Conservation (phyloP, 352 stramenopile genomes). For the Globisporangium viniferum region DNA sequence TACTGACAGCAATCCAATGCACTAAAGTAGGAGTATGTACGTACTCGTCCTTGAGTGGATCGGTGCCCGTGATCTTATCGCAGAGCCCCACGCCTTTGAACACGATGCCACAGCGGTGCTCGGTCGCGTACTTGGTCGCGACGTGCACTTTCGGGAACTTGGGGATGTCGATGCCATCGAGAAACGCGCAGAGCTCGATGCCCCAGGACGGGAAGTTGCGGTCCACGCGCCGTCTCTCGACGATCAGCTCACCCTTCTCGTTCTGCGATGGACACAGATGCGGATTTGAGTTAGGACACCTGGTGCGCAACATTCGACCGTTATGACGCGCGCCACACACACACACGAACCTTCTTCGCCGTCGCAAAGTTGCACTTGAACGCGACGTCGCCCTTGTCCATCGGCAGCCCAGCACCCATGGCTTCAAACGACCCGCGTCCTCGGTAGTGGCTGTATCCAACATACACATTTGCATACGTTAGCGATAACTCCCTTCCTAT, state of each 20-base stretch:
- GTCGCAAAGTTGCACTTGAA: constrained; percentile 91
- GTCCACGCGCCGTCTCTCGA: constrained; percentile 74
- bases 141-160: constrained; percentile 65
- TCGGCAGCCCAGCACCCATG: constrained; percentile 80
- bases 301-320: too few species aligned
- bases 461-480: not conserved
- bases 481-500: not conserved
- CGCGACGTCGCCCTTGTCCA: constrained; percentile 83
- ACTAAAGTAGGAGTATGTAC: constrained; percentile 9
- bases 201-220: constrained; percentile 82
- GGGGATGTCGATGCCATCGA: constrained; percentile 57
- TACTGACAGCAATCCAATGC: not conserved
- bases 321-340: not conserved
- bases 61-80: constrained; percentile 84
- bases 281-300: not conserved
- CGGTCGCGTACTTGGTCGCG: constrained; percentile 83
- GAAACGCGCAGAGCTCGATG: constrained; percentile 77
- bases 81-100: constrained; percentile 79
- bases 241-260: constrained; percentile 59
- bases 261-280: constrained; percentile 20
- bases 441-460: constrained; percentile 62
- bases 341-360: constrained; percentile 33
- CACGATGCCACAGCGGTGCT: constrained; percentile 85
- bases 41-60: constrained; percentile 88
- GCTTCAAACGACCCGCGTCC: constrained; percentile 85